Percentiles rank a stretch among this genome's conserved stretches.
Evolutionary conservation across 2,329 filamentous ascomycete species (phyloP).

Genomic region (Sporothrix schenckii): DNA sequence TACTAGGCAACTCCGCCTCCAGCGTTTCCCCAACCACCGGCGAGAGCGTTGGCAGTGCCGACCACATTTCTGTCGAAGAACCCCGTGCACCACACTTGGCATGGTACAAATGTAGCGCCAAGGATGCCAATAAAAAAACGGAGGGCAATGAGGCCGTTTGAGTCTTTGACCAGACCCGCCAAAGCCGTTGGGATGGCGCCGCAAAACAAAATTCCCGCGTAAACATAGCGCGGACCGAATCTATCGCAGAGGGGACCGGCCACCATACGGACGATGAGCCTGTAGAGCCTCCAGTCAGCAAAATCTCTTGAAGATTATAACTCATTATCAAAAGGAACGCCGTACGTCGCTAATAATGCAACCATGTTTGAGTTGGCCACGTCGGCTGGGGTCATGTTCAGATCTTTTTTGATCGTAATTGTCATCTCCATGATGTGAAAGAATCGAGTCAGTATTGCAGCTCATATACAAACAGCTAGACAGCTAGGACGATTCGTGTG

Average conservation of each 20-base stretch:
- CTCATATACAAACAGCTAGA: too few species aligned
- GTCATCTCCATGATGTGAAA: constrained; percentile 51
- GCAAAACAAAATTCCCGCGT: constrained; percentile 73
- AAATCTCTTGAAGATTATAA: not conserved
- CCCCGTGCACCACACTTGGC: constrained; percentile 88
- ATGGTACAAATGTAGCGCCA: constrained; percentile 78
- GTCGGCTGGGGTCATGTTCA: constrained; percentile 69
- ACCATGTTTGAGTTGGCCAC: constrained; percentile 90
- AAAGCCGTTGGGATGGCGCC: constrained; percentile 82
- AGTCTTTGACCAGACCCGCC: constrained; percentile 72
- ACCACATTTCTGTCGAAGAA: constrained; percentile 94
- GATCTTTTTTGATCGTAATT: constrained; percentile 77
- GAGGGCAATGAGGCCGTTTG: constrained; percentile 66
- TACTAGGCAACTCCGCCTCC: constrained; percentile 93
- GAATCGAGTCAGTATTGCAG: not conserved
- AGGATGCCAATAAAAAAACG: constrained; percentile 82
- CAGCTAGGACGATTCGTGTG: too few species aligned
- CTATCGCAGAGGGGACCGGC: constrained; percentile 84
- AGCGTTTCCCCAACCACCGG: constrained; percentile 85
- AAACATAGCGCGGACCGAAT: constrained; percentile 79
- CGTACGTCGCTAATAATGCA: constrained; percentile 70
- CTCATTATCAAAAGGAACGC: too few species aligned
- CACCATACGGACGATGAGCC: constrained; percentile 73
- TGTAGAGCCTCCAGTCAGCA: constrained; percentile 39
- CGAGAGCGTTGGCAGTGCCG: constrained; percentile 84